A percentile compares a stretch with the other conserved stretches of the same genome.
Conservation (phyloP, 2,329 filamentous ascomycete genomes). For the Colletotrichum eremochloae region DNA sequence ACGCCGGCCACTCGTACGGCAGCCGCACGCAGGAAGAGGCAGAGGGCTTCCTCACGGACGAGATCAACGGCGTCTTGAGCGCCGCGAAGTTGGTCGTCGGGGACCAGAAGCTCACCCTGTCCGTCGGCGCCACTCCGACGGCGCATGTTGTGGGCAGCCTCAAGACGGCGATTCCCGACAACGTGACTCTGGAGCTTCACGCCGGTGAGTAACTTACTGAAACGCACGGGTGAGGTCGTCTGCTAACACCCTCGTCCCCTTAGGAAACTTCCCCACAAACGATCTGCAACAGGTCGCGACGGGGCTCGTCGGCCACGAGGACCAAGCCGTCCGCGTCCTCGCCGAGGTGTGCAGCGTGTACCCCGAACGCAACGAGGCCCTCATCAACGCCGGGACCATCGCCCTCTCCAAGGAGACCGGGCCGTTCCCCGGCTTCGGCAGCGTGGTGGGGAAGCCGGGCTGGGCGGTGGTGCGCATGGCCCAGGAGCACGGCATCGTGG, state of each 20-base stretch:
- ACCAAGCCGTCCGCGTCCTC: slow-evolving; percentile 50
- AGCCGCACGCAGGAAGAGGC: slow-evolving; percentile 50
- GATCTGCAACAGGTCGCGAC: slow-evolving; percentile 57
- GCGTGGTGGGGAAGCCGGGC: slow-evolving; percentile 46
- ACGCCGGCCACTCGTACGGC: slow-evolving; percentile 55
- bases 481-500: slow-evolving; percentile 55
- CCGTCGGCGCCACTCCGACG: slow-evolving; percentile 54
- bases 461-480: slow-evolving; percentile 54
- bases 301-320: slow-evolving; percentile 47
- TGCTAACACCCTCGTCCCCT: neutral
- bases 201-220: slow-evolving; percentile 45
- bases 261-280: slow-evolving; percentile 54
- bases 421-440: slow-evolving; percentile 49
- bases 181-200: slow-evolving; percentile 53
- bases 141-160: slow-evolving; percentile 52
- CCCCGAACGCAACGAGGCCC: slow-evolving; percentile 53
- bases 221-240: no score
- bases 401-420: slow-evolving; percentile 53
- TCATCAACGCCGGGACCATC: slow-evolving; percentile 54
- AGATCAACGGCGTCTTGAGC: slow-evolving; percentile 49
- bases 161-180: slow-evolving; percentile 48
- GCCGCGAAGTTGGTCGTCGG: slow-evolving; percentile 49
- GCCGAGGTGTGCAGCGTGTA: slow-evolving; percentile 56
- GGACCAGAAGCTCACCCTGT: slow-evolving; percentile 48
- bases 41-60: slow-evolving; percentile 47